A percentile compares a stretch with the other conserved stretches of the same genome.
Evolutionary conservation across 371 early-diverging fungal genomes (phyloP).

Genomic region (Dinochytrium kinnereticum): DNA sequence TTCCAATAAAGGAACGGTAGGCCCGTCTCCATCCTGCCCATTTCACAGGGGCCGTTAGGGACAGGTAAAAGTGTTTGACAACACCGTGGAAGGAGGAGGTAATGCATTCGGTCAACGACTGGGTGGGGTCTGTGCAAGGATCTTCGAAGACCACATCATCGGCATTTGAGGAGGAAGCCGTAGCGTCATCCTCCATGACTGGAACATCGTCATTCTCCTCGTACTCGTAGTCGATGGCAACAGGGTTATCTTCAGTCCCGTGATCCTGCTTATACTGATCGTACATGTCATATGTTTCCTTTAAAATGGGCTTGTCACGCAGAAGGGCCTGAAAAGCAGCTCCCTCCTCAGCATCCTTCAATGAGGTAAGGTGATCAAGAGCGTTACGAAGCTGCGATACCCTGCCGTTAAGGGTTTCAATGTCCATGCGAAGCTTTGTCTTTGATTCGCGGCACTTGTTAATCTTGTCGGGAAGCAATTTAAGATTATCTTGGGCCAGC

Average conservation of each 20-base stretch:
- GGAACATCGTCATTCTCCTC: too few relatives aligned
- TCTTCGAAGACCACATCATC: too few relatives aligned
- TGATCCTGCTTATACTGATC: conserved; percentile 23
- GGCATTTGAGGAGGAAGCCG: too few relatives aligned
- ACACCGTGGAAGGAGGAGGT: not conserved
- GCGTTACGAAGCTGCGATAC: conserved; percentile 15
- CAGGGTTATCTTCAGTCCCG: not conserved
- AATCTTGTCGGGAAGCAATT: conserved; percentile 9
- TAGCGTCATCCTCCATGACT: too few relatives aligned
- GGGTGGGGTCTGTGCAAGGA: conserved; percentile 28
- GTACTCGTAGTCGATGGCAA: not conserved
- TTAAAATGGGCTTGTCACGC: conserved; percentile 34
- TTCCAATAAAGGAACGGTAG: not conserved
- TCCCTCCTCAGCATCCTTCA: conserved; percentile 36
- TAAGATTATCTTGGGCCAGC: not conserved
- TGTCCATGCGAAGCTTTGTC: not conserved
- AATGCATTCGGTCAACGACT: conserved; percentile 14
- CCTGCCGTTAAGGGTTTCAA: conserved; percentile 17
- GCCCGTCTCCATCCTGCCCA: conserved; percentile 33
- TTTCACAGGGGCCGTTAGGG: conserved; percentile 14
- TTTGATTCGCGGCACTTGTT: conserved; percentile 11
- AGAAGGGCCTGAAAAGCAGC: conserved; percentile 37
- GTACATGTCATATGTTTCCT: conserved; percentile 31
- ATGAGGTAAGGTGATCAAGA: conserved; percentile 27
- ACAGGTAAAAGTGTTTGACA: not conserved